Evolutionary conservation across 768 basidiomycete genomes (phyloP).

Genomic region (Neoboletus brunneissimus): DNA sequence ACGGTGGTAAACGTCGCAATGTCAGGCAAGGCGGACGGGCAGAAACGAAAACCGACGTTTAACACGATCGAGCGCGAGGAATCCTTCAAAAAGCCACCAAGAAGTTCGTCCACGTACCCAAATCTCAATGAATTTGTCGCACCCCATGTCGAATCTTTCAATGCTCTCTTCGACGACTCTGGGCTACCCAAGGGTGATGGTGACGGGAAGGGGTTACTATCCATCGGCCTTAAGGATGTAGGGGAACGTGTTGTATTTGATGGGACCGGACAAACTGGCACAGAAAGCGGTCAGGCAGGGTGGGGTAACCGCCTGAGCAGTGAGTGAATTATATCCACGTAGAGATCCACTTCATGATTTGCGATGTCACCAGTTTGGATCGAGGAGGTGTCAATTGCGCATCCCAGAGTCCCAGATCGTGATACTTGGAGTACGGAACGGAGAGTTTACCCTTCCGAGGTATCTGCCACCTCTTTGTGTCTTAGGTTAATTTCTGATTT

Average conservation of each 20-base stretch:
- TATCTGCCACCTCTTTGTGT: slow-evolving; percentile 30
- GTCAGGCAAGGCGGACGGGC: slow-evolving; percentile 46
- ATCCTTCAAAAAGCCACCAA: slow-evolving; percentile 72
- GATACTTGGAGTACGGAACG: slow-evolving; percentile 72
- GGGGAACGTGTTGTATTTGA: slow-evolving; percentile 94
- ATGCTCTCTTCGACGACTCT: slow-evolving; percentile 92
- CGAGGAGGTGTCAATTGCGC: slow-evolving; percentile 75
- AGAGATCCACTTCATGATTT: slow-evolving; percentile 6
- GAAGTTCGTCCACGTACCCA: slow-evolving; percentile 63
- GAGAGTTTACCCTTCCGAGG: slow-evolving; percentile 87
- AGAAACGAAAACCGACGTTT: slow-evolving; percentile 57
- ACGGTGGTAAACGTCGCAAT: slow-evolving; percentile 32
- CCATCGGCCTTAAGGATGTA: slow-evolving; percentile 77
- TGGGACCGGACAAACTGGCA: slow-evolving; percentile 52
- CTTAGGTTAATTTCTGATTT: slow-evolving; percentile 6
- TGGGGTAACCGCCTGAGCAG: slow-evolving; percentile 87
- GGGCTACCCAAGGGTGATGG: slow-evolving; percentile 72
- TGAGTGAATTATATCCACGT: slow-evolving; percentile 41
- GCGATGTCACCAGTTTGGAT: slow-evolving; percentile 73
- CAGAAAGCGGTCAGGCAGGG: slow-evolving; percentile 50
- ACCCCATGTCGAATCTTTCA: slow-evolving; percentile 95
- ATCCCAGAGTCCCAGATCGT: slow-evolving; percentile 85
- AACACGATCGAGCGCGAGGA: slow-evolving; percentile 79
- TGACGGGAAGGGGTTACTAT: slow-evolving; percentile 76
- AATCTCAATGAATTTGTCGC: slow-evolving; percentile 90